Conservation (phyloP, 2,329 filamentous ascomycete species). For the Fusarium concolor region DNA sequence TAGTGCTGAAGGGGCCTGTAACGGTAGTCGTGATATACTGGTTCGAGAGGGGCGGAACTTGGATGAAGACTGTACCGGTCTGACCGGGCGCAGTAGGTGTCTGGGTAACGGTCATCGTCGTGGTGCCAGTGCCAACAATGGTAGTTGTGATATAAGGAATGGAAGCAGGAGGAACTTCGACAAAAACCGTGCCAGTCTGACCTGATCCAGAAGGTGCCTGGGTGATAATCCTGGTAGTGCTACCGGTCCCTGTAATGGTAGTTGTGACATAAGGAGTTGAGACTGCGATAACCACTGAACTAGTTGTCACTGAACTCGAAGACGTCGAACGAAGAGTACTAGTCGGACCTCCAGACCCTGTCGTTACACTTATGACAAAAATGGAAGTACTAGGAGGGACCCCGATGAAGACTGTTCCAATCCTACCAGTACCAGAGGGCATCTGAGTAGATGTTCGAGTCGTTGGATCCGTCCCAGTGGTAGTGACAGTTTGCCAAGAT, state of each 20-base stretch:
- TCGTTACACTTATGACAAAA: neutral
- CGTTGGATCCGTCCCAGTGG: neutral
- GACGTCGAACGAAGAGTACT: too few relatives aligned
- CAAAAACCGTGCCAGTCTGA: neutral
- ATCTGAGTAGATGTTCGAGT: neutral
- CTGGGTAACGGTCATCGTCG: neutral
- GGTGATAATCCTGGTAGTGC: too few relatives aligned
- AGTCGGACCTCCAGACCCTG: neutral
- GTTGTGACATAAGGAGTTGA: too few relatives aligned
- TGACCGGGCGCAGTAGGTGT: neutral
- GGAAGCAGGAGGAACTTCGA: neutral
- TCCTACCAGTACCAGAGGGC: neutral
- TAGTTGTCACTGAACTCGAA: too few relatives aligned
- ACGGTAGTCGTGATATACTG: neutral
- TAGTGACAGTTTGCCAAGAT: neutral
- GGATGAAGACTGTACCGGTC: neutral
- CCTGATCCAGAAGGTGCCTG: too few relatives aligned
- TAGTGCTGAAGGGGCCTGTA: neutral
- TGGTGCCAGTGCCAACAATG: neutral
- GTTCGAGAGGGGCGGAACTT: too few relatives aligned
- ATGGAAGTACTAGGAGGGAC: neutral
- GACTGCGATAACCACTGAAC: too few relatives aligned
- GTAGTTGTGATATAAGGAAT: neutral
- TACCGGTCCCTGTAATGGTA: too few relatives aligned
- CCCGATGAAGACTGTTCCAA: neutral